phyloP scores from a whole-genome alignment of 75 land plant genomes.

The Chamaecyparis obtusa region DNA sequence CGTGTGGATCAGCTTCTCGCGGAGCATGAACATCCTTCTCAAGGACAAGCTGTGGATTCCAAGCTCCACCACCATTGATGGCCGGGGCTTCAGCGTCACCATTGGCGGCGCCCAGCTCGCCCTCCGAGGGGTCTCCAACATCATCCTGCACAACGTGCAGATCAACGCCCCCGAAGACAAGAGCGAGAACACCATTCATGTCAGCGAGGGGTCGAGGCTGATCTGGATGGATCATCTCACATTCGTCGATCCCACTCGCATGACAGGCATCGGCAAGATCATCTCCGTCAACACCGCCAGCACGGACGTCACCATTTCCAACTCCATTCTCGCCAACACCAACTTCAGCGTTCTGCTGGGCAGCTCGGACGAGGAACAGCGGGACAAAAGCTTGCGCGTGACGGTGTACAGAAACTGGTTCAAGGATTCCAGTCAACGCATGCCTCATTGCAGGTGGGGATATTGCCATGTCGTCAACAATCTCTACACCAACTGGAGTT shows the following conservation, averaged over 20 bases:
- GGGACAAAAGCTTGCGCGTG: conserved; percentile 29
- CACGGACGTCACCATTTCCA: conserved; percentile 42
- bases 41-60: no score
- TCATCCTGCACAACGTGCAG: no score
- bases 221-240: conserved; percentile 44
- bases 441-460: conserved; percentile 64
- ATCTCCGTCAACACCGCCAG: background rate
- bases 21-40: no score
- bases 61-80: no score
- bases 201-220: background rate
- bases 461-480: conserved; percentile 51
- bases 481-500: conserved; percentile 50
- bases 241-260: conserved; percentile 4
- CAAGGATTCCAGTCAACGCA: conserved; percentile 33
- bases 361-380: conserved; percentile 25
- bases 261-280: background rate
- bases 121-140: no score
- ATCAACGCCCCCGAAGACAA: conserved; percentile 20
- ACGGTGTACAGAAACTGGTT: conserved; percentile 46
- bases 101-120: no score
- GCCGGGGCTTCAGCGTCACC: no score
- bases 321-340: conserved; percentile 19
- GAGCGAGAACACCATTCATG: conserved; percentile 31
- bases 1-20: no score
- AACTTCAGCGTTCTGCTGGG: conserved; percentile 41